Evolutionary conservation across 495 filamentous ascomycete species (phyloP).

Genomic region (Tuber umbilicatum): DNA sequence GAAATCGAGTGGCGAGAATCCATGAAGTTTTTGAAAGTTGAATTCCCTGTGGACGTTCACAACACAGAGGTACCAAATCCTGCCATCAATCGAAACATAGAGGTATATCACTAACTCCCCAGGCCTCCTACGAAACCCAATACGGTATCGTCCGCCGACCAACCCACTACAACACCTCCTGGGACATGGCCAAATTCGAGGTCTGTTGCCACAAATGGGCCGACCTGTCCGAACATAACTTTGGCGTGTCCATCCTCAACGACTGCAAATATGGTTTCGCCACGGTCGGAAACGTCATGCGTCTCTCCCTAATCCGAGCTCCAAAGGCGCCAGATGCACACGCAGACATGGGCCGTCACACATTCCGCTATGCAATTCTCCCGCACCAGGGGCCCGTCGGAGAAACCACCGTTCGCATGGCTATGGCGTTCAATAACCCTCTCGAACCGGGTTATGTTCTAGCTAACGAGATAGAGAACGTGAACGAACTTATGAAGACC

Average conservation of each 20-base stretch:
- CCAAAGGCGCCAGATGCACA: conserved; percentile 96
- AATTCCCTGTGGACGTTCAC: conserved; percentile 87
- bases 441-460: conserved; percentile 46
- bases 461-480: not conserved
- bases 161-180: conserved; percentile 57
- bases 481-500: conserved; percentile 40
- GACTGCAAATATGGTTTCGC: conserved; percentile 97
- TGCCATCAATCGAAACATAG: not conserved
- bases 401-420: conserved; percentile 68
- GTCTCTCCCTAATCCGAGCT: conserved; percentile 76
- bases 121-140: conserved; percentile 83
- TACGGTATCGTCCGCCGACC: conserved; percentile 82
- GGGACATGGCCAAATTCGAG: conserved; percentile 99
- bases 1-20: conserved; percentile 89
- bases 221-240: conserved; percentile 86
- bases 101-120: conserved; percentile 3
- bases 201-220: conserved; percentile 97
- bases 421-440: conserved; percentile 84
- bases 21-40: conserved; percentile 98
- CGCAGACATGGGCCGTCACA: conserved; percentile 91
- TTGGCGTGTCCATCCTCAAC: conserved; percentile 90
- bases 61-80: conserved; percentile 62
- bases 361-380: conserved; percentile 83
- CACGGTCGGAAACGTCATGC: conserved; percentile 83
- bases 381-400: conserved; percentile 71